phyloP scores from a whole-genome alignment of 768 basidiomycete genomes.

The Termitomyces sp. region DNA sequence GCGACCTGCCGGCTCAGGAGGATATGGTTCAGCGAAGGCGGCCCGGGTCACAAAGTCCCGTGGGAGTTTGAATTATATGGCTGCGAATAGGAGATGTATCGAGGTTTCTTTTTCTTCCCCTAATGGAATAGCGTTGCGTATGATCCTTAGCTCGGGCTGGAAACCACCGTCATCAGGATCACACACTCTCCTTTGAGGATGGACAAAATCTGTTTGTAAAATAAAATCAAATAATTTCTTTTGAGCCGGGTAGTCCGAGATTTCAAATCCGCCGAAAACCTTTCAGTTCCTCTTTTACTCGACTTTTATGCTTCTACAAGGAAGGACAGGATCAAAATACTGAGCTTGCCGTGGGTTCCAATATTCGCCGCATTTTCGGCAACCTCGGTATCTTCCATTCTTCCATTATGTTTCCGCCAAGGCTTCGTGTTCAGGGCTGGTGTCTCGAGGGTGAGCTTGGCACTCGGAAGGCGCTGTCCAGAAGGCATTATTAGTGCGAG shows the following conservation, averaged over 20 bases:
- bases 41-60: slow-evolving; percentile 47
- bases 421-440: neutral
- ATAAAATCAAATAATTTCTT: neutral
- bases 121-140: too few species aligned
- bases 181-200: neutral
- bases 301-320: neutral
- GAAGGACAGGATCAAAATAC: neutral
- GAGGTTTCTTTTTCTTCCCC: too few species aligned
- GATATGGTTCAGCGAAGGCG: slow-evolving; percentile 68
- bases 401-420: neutral
- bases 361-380: neutral
- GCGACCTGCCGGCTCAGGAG: slow-evolving; percentile 73
- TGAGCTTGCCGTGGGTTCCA: neutral
- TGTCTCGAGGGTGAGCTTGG: neutral
- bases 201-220: neutral
- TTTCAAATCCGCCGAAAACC: neutral
- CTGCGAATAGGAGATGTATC: slow-evolving; percentile 6
- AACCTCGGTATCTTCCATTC: neutral
- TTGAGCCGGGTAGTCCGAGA: neutral
- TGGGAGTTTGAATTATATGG: slow-evolving; percentile 76
- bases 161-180: neutral
- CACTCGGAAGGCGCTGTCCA: neutral
- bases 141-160: too few species aligned
- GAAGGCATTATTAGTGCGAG: neutral
- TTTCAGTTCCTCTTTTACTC: neutral